Evolutionary conservation across 148 eudicot genomes (phyloP), one percentile per base, ranked within the genome.

Genomic region (Beta vulgaris): DNA sequence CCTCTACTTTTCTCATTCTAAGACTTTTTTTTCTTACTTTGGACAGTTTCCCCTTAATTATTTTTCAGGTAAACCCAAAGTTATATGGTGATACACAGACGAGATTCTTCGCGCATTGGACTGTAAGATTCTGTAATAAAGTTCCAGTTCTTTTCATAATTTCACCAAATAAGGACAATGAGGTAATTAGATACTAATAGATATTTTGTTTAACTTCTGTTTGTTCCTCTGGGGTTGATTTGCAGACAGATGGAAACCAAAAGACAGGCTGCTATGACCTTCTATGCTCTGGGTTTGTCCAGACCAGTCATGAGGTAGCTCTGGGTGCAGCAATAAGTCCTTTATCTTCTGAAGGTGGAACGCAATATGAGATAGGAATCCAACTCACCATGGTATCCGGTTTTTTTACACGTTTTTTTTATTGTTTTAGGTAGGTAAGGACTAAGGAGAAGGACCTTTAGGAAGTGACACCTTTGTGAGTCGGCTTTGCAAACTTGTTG

Each of bases 241-340:
- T 23, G 44, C 81, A 73, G 81, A 78, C 40, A 4, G 92, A 87
- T 79, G 85, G 76, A 28, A 76, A 81, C 13, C 73, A 76, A 34
- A 80, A 75, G 68, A 87, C 92, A 61, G 96, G 92, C 6, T 91
- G 91, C 76, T 88, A 86, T 71, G 92, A 88, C 68, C 83, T 87
- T 19, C 76, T 87, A 5, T 91, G 96, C 63, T 85, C 89, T 25
- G 96, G 96, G 32, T 91, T 91, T 65, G 87, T 91, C 46, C 96
- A 88, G 80, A 86, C 85, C 6, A 88, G 76, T 85, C 40, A 73
- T 23, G 82, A 87, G 77, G 43, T 88, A 55, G 91, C 90, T 39
- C 85, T 91, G 25, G 92, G 91, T 28, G 92, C 85, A 63, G 84
- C 87, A 34, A 62, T 91, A 26, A 58, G 66, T 69, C 86, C 87